Conservation (phyloP, 805 yeast genomes). For the Saccharomycopsis oosterbeekiorum region DNA sequence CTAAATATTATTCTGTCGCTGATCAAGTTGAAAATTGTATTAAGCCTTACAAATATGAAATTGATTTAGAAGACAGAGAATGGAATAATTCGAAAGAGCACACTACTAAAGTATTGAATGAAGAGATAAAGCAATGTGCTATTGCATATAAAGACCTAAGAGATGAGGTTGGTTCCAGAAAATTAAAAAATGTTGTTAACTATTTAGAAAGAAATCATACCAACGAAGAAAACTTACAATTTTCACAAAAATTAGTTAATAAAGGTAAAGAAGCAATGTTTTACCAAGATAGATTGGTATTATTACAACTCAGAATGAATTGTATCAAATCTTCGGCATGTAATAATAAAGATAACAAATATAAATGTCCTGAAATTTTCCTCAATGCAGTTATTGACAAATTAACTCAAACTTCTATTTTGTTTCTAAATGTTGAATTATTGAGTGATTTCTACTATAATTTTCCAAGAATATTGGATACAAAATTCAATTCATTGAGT, state of each 20-base stretch:
- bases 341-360: constrained; percentile 67
- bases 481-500: constrained; percentile 49
- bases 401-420: constrained; percentile 83
- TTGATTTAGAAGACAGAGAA: constrained; percentile 91
- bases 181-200: constrained; percentile 71
- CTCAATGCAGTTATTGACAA: constrained; percentile 88
- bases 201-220: constrained; percentile 34
- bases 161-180: constrained; percentile 71
- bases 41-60: constrained; percentile 95
- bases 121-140: constrained; percentile 79
- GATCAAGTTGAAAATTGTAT: constrained; percentile 98
- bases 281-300: constrained; percentile 58
- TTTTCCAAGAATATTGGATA: constrained; percentile 89
- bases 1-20: constrained; percentile 82
- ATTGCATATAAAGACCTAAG: constrained; percentile 49
- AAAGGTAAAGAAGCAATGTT: constrained; percentile 82
- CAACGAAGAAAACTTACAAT: constrained; percentile 70
- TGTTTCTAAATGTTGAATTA: constrained; percentile 87
- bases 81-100: constrained; percentile 80
- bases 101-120: constrained; percentile 60
- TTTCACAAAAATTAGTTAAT: constrained; percentile 61
- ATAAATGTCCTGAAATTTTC: constrained; percentile 90
- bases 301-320: constrained; percentile 66
- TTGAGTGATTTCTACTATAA: constrained; percentile 92
- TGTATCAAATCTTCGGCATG: constrained; percentile 70